Conservation (phyloP, 1,139 yeast species). For the Lodderomyces oxycetoniae region DNA sequence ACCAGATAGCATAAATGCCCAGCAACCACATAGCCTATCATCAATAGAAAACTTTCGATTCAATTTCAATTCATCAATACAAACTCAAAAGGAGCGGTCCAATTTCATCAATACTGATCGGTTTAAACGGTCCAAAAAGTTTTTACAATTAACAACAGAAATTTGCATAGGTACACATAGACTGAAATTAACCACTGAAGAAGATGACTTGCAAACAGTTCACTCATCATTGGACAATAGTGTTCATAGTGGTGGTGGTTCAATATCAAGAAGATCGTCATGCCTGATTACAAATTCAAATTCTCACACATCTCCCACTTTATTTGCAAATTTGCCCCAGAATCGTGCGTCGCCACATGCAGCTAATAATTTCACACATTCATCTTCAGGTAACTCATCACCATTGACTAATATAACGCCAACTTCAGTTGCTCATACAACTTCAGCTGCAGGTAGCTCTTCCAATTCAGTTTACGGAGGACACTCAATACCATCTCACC, state of each 20-base stretch:
- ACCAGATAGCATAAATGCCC: slow-evolving; percentile 7
- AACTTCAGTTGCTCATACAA: slow-evolving; percentile 1
- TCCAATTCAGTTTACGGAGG: not conserved
- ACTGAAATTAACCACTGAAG: slow-evolving; percentile 20
- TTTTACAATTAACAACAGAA: slow-evolving; percentile 73
- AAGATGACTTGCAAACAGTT: slow-evolving; percentile 2
- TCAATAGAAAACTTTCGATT: slow-evolving; percentile 21
- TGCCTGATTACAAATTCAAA: slow-evolving; percentile 13
- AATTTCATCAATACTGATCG: slow-evolving; percentile 73
- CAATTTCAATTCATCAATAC: slow-evolving; percentile 25
- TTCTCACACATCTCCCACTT: slow-evolving; percentile 15
- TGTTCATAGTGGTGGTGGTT: slow-evolving; percentile 2
- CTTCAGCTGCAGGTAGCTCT: slow-evolving; percentile 1
- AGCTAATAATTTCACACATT: not conserved
- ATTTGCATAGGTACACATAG: slow-evolving; percentile 75
- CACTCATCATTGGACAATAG: slow-evolving; percentile 1
- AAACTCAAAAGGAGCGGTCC: slow-evolving; percentile 31
- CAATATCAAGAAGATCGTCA: slow-evolving; percentile 21
- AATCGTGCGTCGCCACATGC: slow-evolving; percentile 9
- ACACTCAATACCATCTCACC: not conserved
- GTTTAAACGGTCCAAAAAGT: slow-evolving; percentile 68
- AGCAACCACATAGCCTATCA: slow-evolving; percentile 7
- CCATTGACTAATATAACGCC: slow-evolving; percentile 1
- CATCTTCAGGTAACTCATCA: slow-evolving; percentile 3
- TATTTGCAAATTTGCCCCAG: slow-evolving; percentile 10